Conservation (phyloP, 352 stramenopile genomes). For the Globisporangium emineosum region DNA sequence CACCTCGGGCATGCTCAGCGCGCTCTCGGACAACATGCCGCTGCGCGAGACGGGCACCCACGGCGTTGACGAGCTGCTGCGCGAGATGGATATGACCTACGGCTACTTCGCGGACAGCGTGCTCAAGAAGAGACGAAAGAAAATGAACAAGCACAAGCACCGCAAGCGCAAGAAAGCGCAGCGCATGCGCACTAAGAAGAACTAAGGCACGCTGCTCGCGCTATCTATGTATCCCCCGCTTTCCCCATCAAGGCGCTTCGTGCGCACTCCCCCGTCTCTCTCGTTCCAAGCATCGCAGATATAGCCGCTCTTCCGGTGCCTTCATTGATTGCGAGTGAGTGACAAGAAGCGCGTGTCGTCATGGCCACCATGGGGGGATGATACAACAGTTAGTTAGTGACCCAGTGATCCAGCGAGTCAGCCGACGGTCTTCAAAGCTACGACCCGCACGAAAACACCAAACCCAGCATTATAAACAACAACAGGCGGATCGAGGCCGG, state of each 20-base stretch:
- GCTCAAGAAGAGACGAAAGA: constrained; percentile 89
- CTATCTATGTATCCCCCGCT: not conserved
- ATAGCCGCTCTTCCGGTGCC: not conserved
- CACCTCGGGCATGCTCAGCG: constrained; percentile 78
- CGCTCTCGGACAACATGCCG: constrained; percentile 54
- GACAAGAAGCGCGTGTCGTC: not conserved
- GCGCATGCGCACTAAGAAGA: constrained; percentile 89
- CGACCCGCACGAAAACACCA: not conserved
- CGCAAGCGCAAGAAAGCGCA: constrained; percentile 87
- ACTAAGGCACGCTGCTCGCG: constrained; percentile 36
- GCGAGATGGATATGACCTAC: constrained; percentile 50
- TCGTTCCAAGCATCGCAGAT: not conserved
- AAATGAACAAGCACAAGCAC: constrained; percentile 94
- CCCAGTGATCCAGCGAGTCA: not conserved
- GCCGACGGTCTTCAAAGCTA: not conserved
- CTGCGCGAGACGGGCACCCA: constrained; percentile 41
- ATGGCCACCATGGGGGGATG: not conserved
- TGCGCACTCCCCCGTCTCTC: not conserved
- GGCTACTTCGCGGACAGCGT: constrained; percentile 83
- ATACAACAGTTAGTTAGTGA: constrained; percentile 3
- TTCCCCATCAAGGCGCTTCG: not conserved
- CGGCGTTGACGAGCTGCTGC: constrained; percentile 54
- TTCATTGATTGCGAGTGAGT: not conserved
- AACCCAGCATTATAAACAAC: not conserved
- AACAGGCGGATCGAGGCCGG: not conserved